Evolutionary conservation across 2,329 filamentous ascomycete species (phyloP).

Genomic region (Periconia sp.): DNA sequence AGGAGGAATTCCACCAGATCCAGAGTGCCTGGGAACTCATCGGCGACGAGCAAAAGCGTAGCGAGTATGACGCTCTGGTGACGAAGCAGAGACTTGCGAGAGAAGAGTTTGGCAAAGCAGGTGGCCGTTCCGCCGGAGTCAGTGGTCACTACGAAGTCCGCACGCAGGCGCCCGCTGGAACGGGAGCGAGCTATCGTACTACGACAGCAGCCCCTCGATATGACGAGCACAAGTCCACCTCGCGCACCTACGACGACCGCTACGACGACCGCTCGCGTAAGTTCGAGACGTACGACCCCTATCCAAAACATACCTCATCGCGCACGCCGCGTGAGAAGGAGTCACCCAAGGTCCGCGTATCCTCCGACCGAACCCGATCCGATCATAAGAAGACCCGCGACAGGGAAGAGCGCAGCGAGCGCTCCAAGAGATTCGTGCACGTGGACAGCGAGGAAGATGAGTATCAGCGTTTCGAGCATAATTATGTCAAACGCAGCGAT

Average conservation of each 20-base stretch:
- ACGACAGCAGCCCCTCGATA: conserved; percentile 29
- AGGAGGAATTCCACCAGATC: conserved; percentile 88
- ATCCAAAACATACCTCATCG: conserved; percentile 33
- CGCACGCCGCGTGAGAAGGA: conserved; percentile 40
- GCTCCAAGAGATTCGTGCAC: conserved; percentile 43
- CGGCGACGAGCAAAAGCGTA: conserved; percentile 74
- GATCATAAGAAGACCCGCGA: conserved; percentile 49
- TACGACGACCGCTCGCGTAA: conserved; percentile 48
- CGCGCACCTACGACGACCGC: conserved; percentile 35
- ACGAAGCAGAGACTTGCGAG: conserved; percentile 69
- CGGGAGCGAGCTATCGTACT: conserved; percentile 29
- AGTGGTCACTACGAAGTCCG: conserved; percentile 42
- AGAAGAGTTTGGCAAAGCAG: conserved; percentile 54
- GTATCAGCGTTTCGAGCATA: conserved; percentile 38
- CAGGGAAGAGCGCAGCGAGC: conserved; percentile 48
- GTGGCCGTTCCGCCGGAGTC: conserved; percentile 33
- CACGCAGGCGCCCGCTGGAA: conserved; percentile 35
- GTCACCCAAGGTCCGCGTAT: conserved; percentile 27
- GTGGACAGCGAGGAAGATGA: conserved; percentile 42
- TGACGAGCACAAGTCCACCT: conserved; percentile 40
- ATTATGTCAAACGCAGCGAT: conserved; percentile 35
- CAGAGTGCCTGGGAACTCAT: conserved; percentile 93
- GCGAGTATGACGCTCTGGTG: conserved; percentile 79
- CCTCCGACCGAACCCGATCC: conserved; percentile 45
- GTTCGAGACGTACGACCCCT: conserved; percentile 48